Evolutionary conservation across 148 eudicot genomes (phyloP).

Genomic region (Heliosperma pusillum): DNA sequence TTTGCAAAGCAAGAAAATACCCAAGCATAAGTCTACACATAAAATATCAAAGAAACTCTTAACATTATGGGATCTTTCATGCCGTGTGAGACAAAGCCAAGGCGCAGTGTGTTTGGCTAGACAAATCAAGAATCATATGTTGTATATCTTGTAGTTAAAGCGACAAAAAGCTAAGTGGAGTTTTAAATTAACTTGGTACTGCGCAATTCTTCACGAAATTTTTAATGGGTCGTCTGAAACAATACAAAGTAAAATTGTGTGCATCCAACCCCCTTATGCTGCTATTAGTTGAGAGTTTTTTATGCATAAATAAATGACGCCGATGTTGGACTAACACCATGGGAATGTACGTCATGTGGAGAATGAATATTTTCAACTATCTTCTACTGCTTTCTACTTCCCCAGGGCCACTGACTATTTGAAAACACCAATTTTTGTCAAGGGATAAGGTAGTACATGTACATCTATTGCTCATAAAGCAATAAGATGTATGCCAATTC

Average conservation of each 20-base stretch:
- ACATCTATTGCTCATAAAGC: background rate
- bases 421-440: background rate
- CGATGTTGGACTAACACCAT: background rate
- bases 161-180: background rate
- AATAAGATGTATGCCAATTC: background rate
- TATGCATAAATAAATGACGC: background rate
- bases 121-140: background rate
- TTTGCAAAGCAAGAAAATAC: background rate
- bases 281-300: background rate
- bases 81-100: background rate
- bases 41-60: background rate
- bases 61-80: background rate
- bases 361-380: background rate
- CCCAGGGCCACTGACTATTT: background rate
- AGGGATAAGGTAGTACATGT: background rate
- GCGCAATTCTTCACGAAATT: background rate
- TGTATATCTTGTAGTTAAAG: background rate
- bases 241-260: background rate
- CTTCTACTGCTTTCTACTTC: background rate
- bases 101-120: constrained; percentile 2
- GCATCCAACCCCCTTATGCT: background rate
- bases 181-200: no score
- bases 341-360: background rate
- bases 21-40: background rate
- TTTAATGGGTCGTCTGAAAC: background rate